Evolutionary conservation across 495 filamentous ascomycete genomes (phyloP).

Genomic region (Amniculicola lignicola): DNA sequence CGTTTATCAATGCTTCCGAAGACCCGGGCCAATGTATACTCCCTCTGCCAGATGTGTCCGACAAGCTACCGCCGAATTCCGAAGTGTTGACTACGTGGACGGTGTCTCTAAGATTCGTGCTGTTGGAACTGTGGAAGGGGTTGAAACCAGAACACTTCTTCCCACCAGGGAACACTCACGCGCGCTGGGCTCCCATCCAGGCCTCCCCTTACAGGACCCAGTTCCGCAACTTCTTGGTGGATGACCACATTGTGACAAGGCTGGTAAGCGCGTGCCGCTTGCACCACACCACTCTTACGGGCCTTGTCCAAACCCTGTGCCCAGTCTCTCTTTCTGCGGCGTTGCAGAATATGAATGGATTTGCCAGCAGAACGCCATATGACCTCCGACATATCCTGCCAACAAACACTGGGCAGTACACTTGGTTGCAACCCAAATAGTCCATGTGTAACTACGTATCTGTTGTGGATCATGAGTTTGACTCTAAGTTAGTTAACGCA

Average conservation of each 20-base stretch:
- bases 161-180: not conserved
- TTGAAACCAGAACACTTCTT: constrained; percentile 12
- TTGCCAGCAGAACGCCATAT: constrained; percentile 21
- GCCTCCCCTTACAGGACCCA: constrained; percentile 12
- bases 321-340: constrained; percentile 10
- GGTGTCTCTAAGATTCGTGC: constrained; percentile 1
- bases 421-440: constrained; percentile 16
- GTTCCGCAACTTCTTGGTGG: constrained; percentile 15
- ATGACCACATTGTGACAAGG: not conserved
- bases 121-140: constrained; percentile 7
- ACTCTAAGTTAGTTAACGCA: not conserved
- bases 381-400: constrained; percentile 23
- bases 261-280: constrained; percentile 9
- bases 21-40: constrained; percentile 7
- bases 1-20: not conserved
- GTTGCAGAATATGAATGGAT: not conserved
- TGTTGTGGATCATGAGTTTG: constrained; percentile 21
- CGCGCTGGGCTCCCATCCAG: constrained; percentile 22
- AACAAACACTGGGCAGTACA: constrained; percentile 3
- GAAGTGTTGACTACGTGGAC: constrained; percentile 17
- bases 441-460: constrained; percentile 22
- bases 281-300: constrained; percentile 18
- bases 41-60: constrained; percentile 1
- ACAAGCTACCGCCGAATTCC: constrained; percentile 21
- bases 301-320: constrained; percentile 8